Evolutionary conservation across 441 rosid genomes (phyloP).

Genomic region (Euphorbia celastroides): DNA sequence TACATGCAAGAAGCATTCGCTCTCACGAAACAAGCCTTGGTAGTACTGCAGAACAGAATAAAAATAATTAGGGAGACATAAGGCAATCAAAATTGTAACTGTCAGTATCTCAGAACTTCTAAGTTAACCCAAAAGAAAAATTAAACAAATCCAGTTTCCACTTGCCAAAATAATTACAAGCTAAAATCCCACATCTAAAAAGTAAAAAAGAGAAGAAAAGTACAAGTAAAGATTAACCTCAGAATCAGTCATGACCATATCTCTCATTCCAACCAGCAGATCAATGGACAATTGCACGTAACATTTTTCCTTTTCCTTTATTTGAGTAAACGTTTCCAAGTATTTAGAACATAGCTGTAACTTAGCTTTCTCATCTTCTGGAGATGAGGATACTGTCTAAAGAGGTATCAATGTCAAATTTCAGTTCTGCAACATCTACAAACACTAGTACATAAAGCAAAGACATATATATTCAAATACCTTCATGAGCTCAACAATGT

Average conservation of each 20-base stretch:
- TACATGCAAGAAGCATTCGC: conserved; percentile 95
- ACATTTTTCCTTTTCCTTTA: conserved; percentile 77
- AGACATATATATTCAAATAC: conserved; percentile 32
- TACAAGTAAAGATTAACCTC: conserved; percentile 41
- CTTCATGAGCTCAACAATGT: conserved; percentile 88
- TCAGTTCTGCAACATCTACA: conserved; percentile 16
- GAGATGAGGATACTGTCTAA: conserved; percentile 55
- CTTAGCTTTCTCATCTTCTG: conserved; percentile 70
- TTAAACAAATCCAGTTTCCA: neutral
- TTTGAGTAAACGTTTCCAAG: conserved; percentile 87
- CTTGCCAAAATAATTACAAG: neutral
- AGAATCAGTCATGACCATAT: conserved; percentile 58
- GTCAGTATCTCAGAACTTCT: neutral
- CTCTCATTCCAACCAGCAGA: conserved; percentile 87
- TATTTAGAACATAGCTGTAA: conserved; percentile 83
- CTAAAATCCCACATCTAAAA: neutral
- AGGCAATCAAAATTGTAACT: conserved; percentile 6
- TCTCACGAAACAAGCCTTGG: conserved; percentile 87
- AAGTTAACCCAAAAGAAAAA: neutral
- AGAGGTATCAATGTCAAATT: conserved; percentile 20
- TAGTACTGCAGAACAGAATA: conserved; percentile 53
- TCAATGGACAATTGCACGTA: conserved; percentile 63
- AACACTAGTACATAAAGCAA: conserved; percentile 14
- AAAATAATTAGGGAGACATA: conserved; percentile 26
- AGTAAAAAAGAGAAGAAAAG: neutral